Evolutionary conservation across 2,329 filamentous ascomycete species (phyloP), one percentile per base, ranked within the genome.

Genomic region (Phaeophleospora eucalypticola): DNA sequence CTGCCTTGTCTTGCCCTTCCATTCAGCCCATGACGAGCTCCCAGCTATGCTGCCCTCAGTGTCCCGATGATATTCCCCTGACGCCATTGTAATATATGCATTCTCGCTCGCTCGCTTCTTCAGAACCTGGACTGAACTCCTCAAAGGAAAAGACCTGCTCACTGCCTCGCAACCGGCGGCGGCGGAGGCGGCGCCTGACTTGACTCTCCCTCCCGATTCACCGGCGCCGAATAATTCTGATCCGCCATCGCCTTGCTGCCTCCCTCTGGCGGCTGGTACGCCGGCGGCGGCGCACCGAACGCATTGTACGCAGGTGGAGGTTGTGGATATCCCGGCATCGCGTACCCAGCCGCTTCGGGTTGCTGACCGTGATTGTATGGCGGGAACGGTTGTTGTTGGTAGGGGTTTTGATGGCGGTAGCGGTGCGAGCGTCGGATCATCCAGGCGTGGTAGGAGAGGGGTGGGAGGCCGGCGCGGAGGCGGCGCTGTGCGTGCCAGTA

Each of bases 401-500:
- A 48, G 36, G 53, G 35, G 45, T 58, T 49, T 17, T 48, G 37
- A 39, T 56, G 46, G 33, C 49, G 45, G 46, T 35, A 43, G 43
- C 46, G 39, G 34, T 52, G 40, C 42, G 39, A 34, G 34, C 58
- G 56, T 8, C 45, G 51, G 6, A 66, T 45, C 60, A 67, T 65
- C 65, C 65, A 68, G 29, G 83, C 73, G 67, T 93, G 86, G 62
- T 91, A 91, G 52, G 67, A 68, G 29, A 89, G 68, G 14, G 86
- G 83, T 15, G 74, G 71, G 32, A 82, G 71, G 1, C 86, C 86
- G 64, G 82, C 83, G 51, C 71, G 74, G 54, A 90, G 73, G 38
- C 87, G 76, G 37, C 70, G 69, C 64, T 80, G 80, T 37, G 86
- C 87, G 67, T 91, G 87, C 38, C 79, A 68, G 65, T 86, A 85